Base-by-base conservation (phyloP, 345 rosid species). In the Rhizophora apiculata region DNA sequence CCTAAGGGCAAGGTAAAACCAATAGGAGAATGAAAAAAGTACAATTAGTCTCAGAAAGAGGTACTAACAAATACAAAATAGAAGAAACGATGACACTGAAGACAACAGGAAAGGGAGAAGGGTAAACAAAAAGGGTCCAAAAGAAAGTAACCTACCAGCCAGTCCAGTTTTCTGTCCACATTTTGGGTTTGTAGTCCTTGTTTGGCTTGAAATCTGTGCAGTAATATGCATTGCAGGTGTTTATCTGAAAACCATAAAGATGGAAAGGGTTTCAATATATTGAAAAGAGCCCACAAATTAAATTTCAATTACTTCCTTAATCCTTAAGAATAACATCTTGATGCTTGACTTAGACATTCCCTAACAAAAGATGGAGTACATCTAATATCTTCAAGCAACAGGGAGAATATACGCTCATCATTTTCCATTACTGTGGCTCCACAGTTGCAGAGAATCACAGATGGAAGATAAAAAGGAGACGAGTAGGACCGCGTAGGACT, bases 141-240 rank as follows among this genome's bases (percentile, higher is more conserved):
- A 3, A 39, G 49, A 43, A 26, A 51, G 51, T 8, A 20, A 67
- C 68, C 68, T 71, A 76, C 79, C 82, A 79, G 60, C 82, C 79
- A 71, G 71, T 71, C 82, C 82, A 79, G 48, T 63, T 67, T 55
- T 82, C 86, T 9, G 86, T 80, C 83, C 83, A 82, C 76, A 82
- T 71, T 52, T 77, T 80, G 34, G 86, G 86, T 67, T 80, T 82
- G 49, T 74, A 74, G 48, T 51, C 65, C 73, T 72, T 70, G 77
- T 82, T 80, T 6, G 86, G 86, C 58, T 68, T 63, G 73, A 80
- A 80, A 64, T 75, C 65, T 20, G 80, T 80, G 30, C 86, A 82
- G 76, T 82, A 82, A 72, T 71, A 82, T n/a, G 80, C 86, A 60
- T 82, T 82, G 67, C 85, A 82, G 65, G 79, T 67, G 51, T 79